Evolutionary conservation across 140 eudicot species (phyloP).

Genomic region (Flaveria floridana): DNA sequence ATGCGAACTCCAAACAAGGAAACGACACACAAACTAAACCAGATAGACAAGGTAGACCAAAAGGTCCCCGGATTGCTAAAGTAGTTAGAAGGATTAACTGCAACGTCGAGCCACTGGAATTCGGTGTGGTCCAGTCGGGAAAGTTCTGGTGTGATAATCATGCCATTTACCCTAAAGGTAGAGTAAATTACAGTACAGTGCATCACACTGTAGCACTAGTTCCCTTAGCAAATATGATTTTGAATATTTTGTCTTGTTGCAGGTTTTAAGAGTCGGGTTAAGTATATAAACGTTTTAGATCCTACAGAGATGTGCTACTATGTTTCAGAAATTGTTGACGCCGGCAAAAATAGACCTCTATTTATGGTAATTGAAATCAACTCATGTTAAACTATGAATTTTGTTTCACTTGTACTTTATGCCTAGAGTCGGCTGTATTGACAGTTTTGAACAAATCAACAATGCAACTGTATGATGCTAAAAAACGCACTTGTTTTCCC

Average conservation of each 20-base stretch:
- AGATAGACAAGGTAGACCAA: constrained; percentile 56
- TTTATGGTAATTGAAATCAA: constrained; percentile 64
- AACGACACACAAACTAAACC: constrained; percentile 53
- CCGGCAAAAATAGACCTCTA: constrained; percentile 67
- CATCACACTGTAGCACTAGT: constrained; percentile 12
- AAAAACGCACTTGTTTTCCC: constrained; percentile 15
- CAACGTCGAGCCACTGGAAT: constrained; percentile 71
- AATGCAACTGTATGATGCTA: not conserved
- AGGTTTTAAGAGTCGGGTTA: constrained; percentile 91
- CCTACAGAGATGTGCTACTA: constrained; percentile 74
- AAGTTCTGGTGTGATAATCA: constrained; percentile 78
- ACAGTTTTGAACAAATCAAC: not conserved
- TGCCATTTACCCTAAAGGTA: constrained; percentile 93
- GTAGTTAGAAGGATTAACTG: constrained; percentile 84
- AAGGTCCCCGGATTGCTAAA: constrained; percentile 97
- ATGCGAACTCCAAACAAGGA: constrained; percentile 35
- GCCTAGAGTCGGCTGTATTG: not conserved
- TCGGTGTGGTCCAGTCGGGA: constrained; percentile 64
- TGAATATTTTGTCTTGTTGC: constrained; percentile 33
- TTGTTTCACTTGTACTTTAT: not conserved
- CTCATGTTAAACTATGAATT: not conserved
- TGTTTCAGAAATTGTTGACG: constrained; percentile 81
- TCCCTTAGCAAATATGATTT: constrained; percentile 16
- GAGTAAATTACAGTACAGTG: not conserved
- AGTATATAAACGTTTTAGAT: constrained; percentile 75